phyloP scores from a whole-genome alignment of 1,284 basidiomycete genomes.

The Retiboletus flavoniger region DNA sequence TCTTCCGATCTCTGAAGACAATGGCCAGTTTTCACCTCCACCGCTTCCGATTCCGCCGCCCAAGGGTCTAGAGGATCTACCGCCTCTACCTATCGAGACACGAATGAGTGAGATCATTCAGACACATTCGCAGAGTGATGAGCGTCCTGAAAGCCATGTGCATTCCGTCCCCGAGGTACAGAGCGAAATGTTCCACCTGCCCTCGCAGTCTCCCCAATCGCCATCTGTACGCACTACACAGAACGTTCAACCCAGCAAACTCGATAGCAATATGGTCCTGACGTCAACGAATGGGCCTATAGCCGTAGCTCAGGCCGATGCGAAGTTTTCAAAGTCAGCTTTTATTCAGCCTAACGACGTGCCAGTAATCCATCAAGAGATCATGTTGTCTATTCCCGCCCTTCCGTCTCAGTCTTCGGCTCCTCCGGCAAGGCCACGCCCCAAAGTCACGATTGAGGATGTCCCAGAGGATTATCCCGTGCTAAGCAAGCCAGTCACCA shows the following conservation, averaged over 20 bases:
- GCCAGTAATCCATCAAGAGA: constrained; percentile 14
- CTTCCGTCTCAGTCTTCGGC: constrained; percentile 13
- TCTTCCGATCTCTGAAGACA: constrained; percentile 15
- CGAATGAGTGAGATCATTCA: constrained; percentile 30
- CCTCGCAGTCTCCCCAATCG: constrained; percentile 10
- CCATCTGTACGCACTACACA: constrained; percentile 4
- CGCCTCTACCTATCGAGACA: constrained; percentile 22
- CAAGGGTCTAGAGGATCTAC: constrained; percentile 25
- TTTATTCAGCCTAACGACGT: constrained; percentile 6
- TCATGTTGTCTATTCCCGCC: constrained; percentile 4
- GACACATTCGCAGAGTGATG: constrained; percentile 17
- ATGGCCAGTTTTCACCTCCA: constrained; percentile 29
- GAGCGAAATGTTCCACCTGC: constrained; percentile 30
- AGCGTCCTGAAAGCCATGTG: background rate
- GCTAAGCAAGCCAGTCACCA: constrained; percentile 12
- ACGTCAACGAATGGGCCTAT: background rate
- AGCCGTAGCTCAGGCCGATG: constrained; percentile 6
- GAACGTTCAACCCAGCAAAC: constrained; percentile 4
- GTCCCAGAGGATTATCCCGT: constrained; percentile 25
- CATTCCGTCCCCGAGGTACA: constrained; percentile 17
- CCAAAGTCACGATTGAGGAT: constrained; percentile 35
- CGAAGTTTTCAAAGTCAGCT: constrained; percentile 1
- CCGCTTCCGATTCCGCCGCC: constrained; percentile 33
- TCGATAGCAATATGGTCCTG: background rate
- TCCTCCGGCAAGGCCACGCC: constrained; percentile 16